A percentile compares a stretch with the other conserved stretches of the same genome.
Evolutionary conservation across 768 basidiomycete genomes (phyloP).

Genomic region (Russula virescens): DNA sequence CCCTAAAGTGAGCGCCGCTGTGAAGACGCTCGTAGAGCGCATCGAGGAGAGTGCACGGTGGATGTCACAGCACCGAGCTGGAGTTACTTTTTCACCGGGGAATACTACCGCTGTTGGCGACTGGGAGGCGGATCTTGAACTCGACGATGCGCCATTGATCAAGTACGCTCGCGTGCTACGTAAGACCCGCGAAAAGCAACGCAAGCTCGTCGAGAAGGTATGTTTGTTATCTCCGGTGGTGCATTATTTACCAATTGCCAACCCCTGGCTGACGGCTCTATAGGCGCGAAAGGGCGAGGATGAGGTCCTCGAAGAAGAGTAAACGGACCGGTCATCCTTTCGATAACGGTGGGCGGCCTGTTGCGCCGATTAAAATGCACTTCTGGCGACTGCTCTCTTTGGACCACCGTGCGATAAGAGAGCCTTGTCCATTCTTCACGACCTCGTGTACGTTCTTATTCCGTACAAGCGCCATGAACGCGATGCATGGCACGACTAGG

Average conservation of each 20-base stretch:
- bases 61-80: constrained; percentile 65
- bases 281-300: constrained; percentile 68
- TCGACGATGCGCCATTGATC: constrained; percentile 70
- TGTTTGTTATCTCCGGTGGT: constrained; percentile 12
- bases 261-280: constrained; percentile 1
- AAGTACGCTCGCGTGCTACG: constrained; percentile 76
- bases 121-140: constrained; percentile 61
- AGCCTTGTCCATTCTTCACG: not conserved
- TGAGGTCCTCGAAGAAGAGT: constrained; percentile 61
- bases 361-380: not conserved
- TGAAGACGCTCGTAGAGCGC: constrained; percentile 81
- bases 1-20: constrained; percentile 51
- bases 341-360: not conserved
- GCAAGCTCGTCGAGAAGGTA: constrained; percentile 71
- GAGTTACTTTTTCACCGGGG: constrained; percentile 70
- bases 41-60: constrained; percentile 79
- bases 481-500: not conserved
- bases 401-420: not conserved
- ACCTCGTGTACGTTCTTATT: not conserved
- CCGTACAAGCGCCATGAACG: not conserved
- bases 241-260: not conserved
- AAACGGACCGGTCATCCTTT: not conserved
- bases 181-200: constrained; percentile 73
- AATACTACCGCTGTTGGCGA: constrained; percentile 59
- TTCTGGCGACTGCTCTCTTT: not conserved